Evolutionary conservation across 352 stramenopile species (phyloP).

Genomic region (Globisporangium uncinulatum): DNA sequence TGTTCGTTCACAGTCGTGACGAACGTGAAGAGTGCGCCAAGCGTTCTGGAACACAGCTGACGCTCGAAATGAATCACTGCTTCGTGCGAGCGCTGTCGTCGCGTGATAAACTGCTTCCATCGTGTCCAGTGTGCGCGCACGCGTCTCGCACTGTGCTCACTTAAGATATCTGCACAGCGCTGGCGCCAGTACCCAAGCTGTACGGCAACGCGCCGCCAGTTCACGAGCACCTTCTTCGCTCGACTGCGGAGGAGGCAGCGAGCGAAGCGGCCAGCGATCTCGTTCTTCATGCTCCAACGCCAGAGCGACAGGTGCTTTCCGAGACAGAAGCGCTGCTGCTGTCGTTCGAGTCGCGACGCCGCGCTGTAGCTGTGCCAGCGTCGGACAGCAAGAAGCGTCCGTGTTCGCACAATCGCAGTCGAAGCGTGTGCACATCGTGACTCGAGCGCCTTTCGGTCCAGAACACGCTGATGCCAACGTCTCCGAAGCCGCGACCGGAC

Average conservation of each 20-base stretch:
- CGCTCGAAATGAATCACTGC: slow-evolving; percentile 4
- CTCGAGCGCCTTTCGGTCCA: slow-evolving; percentile 6
- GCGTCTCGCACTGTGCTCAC: slow-evolving; percentile 3
- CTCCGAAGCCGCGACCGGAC: slow-evolving; percentile 15
- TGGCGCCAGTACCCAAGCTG: slow-evolving; percentile 21
- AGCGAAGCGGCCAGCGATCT: slow-evolving; percentile 31
- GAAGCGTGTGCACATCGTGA: slow-evolving; percentile 4
- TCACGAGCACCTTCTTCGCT: slow-evolving; percentile 20
- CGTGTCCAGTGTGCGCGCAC: slow-evolving; percentile 11
- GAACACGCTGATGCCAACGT: slow-evolving; percentile 16
- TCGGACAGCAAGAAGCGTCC: slow-evolving; percentile 9
- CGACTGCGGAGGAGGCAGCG: slow-evolving; percentile 14
- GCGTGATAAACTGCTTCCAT: slow-evolving; percentile 19
- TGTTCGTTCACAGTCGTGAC: not conserved
- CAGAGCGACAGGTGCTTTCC: slow-evolving; percentile 32
- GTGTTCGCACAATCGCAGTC: slow-evolving; percentile 9
- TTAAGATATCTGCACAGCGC: slow-evolving; percentile 13
- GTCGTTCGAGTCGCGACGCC: slow-evolving; percentile 5
- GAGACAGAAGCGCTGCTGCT: slow-evolving; percentile 25
- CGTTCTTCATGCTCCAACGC: slow-evolving; percentile 21
- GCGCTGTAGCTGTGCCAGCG: slow-evolving; percentile 22
- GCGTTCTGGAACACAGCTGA: not conserved
- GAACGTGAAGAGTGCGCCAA: slow-evolving; percentile 1
- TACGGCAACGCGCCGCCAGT: slow-evolving; percentile 20
- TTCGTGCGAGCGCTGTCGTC: slow-evolving; percentile 1